Evolutionary conservation across 305 asterid species (phyloP).

Genomic region (Rubia peregrina): DNA sequence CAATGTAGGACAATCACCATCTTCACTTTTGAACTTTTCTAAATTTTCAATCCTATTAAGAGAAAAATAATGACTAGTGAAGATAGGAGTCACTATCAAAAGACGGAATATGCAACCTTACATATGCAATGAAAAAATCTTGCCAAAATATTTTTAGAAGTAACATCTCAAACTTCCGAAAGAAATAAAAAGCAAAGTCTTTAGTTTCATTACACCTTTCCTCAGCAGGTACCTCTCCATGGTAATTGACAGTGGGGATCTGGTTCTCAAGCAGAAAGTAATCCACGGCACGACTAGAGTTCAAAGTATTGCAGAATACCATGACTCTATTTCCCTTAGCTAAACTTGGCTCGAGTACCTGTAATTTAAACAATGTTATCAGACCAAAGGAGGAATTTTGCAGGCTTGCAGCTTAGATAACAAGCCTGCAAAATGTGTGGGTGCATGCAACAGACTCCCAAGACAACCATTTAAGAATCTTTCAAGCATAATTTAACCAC

Average conservation of each 20-base stretch:
- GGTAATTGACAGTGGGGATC: constrained; percentile 89
- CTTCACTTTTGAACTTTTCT: constrained; percentile 70
- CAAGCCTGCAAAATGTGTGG: not conserved
- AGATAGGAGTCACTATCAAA: constrained; percentile 1
- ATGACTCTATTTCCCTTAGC: constrained; percentile 93
- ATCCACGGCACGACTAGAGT: constrained; percentile 97
- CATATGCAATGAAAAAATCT: not conserved
- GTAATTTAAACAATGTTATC: constrained; percentile 23
- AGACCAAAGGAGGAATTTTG: not conserved
- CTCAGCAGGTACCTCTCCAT: constrained; percentile 97
- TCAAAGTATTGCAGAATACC: constrained; percentile 96
- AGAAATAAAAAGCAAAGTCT: not conserved
- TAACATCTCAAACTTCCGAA: not conserved
- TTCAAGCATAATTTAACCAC: not conserved
- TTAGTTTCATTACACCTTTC: constrained; percentile 47
- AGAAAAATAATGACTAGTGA: constrained; percentile 16
- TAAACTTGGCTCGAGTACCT: constrained; percentile 99
- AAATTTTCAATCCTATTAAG: constrained; percentile 59
- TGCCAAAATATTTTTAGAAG: not conserved
- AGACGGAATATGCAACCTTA: not conserved
- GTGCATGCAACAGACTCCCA: not conserved
- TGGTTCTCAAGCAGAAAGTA: constrained; percentile 83
- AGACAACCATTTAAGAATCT: not conserved
- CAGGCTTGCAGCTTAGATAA: not conserved
- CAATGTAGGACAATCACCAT: constrained; percentile 95